Percentiles rank a stretch among this genome's conserved stretches.
phyloP scores from a whole-genome alignment of 164 flowering plant genomes.

The Pachysandra terminalis region DNA sequence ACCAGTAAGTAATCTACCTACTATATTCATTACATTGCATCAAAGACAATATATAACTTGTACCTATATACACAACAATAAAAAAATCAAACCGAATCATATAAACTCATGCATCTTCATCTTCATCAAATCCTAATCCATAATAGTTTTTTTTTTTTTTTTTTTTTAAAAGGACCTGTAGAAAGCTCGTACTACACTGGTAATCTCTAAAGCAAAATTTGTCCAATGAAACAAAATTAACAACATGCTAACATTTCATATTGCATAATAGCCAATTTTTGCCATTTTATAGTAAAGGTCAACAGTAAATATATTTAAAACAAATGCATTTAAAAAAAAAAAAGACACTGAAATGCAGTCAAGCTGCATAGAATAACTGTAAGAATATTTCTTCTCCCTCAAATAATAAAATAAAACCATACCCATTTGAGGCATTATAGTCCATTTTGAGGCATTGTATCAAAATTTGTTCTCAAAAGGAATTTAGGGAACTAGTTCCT shows the following conservation, averaged over 20 bases:
- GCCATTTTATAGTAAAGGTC: background rate
- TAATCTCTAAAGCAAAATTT: background rate
- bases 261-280: background rate
- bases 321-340: background rate
- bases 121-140: background rate
- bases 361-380: constrained; percentile 22
- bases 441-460: too few species aligned
- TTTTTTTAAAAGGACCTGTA: too few species aligned
- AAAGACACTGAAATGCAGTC: constrained; percentile 26
- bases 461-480: too few species aligned
- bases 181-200: constrained; percentile 10
- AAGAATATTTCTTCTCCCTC: background rate
- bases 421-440: too few species aligned
- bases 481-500: too few species aligned
- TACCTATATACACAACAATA: constrained; percentile 1
- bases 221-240: constrained; percentile 28
- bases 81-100: background rate
- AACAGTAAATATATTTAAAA: constrained; percentile 7
- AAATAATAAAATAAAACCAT: constrained; percentile 35
- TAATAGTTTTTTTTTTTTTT: too few species aligned
- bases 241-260: background rate
- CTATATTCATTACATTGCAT: background rate
- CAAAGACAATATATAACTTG: background rate
- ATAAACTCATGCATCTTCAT: constrained; percentile 9
- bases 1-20: constrained; percentile 13